Evolutionary conservation across 495 filamentous ascomycete species (phyloP).

Genomic region (Aspergillus kassunensis): DNA sequence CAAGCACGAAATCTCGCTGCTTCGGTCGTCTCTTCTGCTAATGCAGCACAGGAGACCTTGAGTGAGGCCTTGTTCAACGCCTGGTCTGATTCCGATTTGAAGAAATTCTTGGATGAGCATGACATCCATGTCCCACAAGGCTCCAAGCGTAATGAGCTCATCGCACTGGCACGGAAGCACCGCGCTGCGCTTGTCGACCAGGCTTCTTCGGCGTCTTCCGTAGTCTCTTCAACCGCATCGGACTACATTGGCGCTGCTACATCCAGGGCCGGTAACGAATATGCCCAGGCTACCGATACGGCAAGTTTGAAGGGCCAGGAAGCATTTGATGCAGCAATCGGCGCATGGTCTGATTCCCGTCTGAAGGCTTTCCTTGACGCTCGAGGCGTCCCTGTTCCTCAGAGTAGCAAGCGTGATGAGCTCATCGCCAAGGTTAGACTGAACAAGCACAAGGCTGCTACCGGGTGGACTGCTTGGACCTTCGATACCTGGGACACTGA

Average conservation of each 20-base stretch:
- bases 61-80: slow-evolving; percentile 81
- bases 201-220: slow-evolving; percentile 24
- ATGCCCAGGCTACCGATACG: slow-evolving; percentile 70
- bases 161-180: slow-evolving; percentile 88
- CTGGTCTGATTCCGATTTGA: slow-evolving; percentile 80
- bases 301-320: slow-evolving; percentile 60
- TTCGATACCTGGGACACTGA: slow-evolving; percentile 81
- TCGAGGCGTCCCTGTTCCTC: slow-evolving; percentile 63
- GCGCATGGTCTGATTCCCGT: slow-evolving; percentile 65
- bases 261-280: slow-evolving; percentile 73
- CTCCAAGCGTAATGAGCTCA: slow-evolving; percentile 80
- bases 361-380: slow-evolving; percentile 68
- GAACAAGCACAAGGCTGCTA: slow-evolving; percentile 66
- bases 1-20: slow-evolving; percentile 55
- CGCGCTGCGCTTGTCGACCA: slow-evolving; percentile 69
- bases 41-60: slow-evolving; percentile 63
- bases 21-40: slow-evolving; percentile 61
- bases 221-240: slow-evolving; percentile 43
- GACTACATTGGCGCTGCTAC: slow-evolving; percentile 77
- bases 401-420: slow-evolving; percentile 72
- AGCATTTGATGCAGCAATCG: slow-evolving; percentile 60
- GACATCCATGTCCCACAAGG: slow-evolving; percentile 83
- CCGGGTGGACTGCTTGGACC: slow-evolving; percentile 72
- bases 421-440: slow-evolving; percentile 71
- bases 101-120: slow-evolving; percentile 74